phyloP scores from a whole-genome alignment of 2,329 filamentous ascomycete genomes.

The Colletotrichum karsti region DNA sequence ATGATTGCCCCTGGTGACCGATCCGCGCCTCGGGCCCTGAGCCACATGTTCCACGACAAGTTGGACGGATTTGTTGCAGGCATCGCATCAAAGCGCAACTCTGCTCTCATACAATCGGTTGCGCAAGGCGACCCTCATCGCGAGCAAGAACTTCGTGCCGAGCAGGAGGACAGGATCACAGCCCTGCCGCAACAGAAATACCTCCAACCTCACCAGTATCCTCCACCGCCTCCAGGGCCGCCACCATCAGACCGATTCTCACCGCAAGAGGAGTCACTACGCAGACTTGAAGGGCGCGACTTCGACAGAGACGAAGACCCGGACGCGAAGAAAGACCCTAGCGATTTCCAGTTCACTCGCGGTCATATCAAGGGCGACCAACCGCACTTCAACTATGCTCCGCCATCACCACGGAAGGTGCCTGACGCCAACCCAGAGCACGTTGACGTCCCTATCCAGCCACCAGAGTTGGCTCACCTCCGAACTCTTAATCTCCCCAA shows the following conservation, averaged over 20 bases:
- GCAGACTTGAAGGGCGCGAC: slow-evolving; percentile 57
- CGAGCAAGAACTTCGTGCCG: slow-evolving; percentile 80
- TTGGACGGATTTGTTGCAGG: slow-evolving; percentile 88
- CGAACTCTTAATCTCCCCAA: slow-evolving; percentile 52
- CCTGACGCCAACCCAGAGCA: slow-evolving; percentile 29
- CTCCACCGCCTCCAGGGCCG: slow-evolving; percentile 38
- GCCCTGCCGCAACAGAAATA: slow-evolving; percentile 78
- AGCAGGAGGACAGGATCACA: slow-evolving; percentile 86
- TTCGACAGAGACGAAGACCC: slow-evolving; percentile 52
- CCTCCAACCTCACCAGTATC: slow-evolving; percentile 60
- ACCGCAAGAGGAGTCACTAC: slow-evolving; percentile 55
- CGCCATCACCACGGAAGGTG: slow-evolving; percentile 49
- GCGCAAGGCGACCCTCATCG: slow-evolving; percentile 81
- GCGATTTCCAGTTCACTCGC: slow-evolving; percentile 68
- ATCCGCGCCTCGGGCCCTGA: slow-evolving; percentile 71
- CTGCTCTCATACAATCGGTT: slow-evolving; percentile 82
- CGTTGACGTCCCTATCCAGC: slow-evolving; percentile 42
- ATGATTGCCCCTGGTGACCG: slow-evolving; percentile 40
- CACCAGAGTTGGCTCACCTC: slow-evolving; percentile 66
- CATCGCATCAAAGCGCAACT: slow-evolving; percentile 87
- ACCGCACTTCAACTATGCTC: slow-evolving; percentile 68
- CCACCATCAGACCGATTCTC: slow-evolving; percentile 41
- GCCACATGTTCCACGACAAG: slow-evolving; percentile 82
- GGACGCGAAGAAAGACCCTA: slow-evolving; percentile 37
- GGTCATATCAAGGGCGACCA: slow-evolving; percentile 55